Percentiles rank a stretch among this genome's conserved stretches.
Evolutionary conservation across 495 filamentous ascomycete genomes (phyloP).

Genomic region (Lepidopterella palustris): DNA sequence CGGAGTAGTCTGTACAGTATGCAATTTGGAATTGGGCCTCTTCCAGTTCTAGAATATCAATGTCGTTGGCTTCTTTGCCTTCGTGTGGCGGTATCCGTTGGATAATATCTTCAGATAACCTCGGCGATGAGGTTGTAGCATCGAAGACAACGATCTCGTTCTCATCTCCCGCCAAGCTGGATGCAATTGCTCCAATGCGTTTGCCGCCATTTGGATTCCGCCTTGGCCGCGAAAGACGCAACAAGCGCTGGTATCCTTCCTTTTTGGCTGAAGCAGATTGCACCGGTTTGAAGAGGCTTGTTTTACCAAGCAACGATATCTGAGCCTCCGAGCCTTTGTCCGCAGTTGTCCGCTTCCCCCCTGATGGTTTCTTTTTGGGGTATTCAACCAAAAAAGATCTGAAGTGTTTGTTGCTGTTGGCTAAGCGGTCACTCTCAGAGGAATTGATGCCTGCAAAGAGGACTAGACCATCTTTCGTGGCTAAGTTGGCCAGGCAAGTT

Average conservation of each 20-base stretch:
- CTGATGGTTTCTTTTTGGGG: slow-evolving; percentile 33
- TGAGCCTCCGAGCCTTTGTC: slow-evolving; percentile 39
- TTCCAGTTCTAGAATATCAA: slow-evolving; percentile 61
- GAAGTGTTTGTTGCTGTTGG: slow-evolving; percentile 82
- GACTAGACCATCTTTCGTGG: slow-evolving; percentile 44
- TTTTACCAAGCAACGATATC: slow-evolving; percentile 33
- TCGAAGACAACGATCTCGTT: slow-evolving; percentile 76
- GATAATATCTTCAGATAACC: slow-evolving; percentile 51
- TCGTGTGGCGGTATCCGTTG: slow-evolving; percentile 57
- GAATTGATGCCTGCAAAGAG: slow-evolving; percentile 74
- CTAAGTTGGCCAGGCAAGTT: slow-evolving; percentile 62
- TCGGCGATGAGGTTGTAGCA: slow-evolving; percentile 49
- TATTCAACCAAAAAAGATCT: slow-evolving; percentile 64
- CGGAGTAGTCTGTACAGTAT: slow-evolving; percentile 73
- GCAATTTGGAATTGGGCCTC: slow-evolving; percentile 59
- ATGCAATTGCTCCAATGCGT: slow-evolving; percentile 66
- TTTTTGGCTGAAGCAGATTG: slow-evolving; percentile 40
- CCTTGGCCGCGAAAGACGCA: slow-evolving; percentile 61
- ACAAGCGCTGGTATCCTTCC: slow-evolving; percentile 72
- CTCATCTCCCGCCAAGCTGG: slow-evolving; percentile 61
- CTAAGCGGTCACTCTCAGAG: slow-evolving; percentile 57
- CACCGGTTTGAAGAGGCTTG: slow-evolving; percentile 54
- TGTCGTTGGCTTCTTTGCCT: slow-evolving; percentile 68
- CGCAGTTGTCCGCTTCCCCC: slow-evolving; percentile 24
- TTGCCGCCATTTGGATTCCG: slow-evolving; percentile 39